These are phyloP conservation scores for Eremothecium cymbalariae DNA, from an alignment of 1,139 yeast species.

Conservation along the genomic window DNA sequence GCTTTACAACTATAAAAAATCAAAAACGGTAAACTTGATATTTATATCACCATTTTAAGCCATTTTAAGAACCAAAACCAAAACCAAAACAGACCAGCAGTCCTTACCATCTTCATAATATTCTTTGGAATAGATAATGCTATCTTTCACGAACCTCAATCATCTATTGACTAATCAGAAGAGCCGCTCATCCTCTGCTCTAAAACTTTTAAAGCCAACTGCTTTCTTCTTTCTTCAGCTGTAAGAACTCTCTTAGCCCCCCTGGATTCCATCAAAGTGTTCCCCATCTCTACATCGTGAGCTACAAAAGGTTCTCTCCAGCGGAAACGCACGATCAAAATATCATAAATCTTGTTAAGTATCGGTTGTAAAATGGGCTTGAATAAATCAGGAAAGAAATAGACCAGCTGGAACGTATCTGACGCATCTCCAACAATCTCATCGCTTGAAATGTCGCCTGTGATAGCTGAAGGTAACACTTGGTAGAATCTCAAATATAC, in stretches of 20 bases:
- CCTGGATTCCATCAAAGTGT: conserved; percentile 54
- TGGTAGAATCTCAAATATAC: conserved; percentile 71
- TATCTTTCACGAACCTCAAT: too few relatives aligned
- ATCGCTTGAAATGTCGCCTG: conserved; percentile 7
- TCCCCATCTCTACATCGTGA: conserved; percentile 65
- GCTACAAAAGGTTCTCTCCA: conserved; percentile 61
- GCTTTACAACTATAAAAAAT: too few relatives aligned
- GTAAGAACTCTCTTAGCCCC: conserved; percentile 37
- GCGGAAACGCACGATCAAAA: conserved; percentile 45
- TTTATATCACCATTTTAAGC: too few relatives aligned
- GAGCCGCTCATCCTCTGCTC: conserved; percentile 54
- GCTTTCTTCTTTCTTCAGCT: conserved; percentile 78
- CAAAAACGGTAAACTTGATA: too few relatives aligned
- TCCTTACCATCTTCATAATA: too few relatives aligned
- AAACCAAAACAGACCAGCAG: too few relatives aligned
- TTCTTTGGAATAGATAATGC: too few relatives aligned
- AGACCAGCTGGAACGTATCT: conserved; percentile 75
- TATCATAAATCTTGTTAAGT: conserved; percentile 46
- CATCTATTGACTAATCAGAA: too few relatives aligned
- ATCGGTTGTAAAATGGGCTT: conserved; percentile 49
- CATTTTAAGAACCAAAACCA: too few relatives aligned
- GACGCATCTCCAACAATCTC: conserved; percentile 72
- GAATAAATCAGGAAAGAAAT: conserved; percentile 62
- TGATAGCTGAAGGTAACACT: conserved; percentile 15
- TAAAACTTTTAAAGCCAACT: conserved; percentile 72